Conservation (phyloP, 352 stramenopile genomes). For the Globisporangium acanthophoron region DNA sequence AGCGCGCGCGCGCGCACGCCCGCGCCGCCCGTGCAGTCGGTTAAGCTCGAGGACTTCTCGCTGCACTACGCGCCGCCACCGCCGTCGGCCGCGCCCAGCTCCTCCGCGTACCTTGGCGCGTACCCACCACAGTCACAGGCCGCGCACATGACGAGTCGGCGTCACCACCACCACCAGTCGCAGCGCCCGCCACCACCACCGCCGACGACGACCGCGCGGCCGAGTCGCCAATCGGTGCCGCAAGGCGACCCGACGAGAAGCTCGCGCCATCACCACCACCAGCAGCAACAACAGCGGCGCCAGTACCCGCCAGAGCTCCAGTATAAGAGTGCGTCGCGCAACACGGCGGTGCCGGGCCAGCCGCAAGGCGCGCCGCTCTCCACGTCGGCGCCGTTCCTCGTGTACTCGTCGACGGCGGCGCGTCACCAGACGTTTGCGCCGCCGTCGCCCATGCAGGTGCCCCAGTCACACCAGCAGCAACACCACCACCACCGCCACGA, state of each 20-base stretch:
- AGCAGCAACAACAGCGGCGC: conserved; percentile 12
- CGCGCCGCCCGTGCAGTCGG: conserved; percentile 26
- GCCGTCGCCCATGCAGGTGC: background rate
- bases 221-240: conserved; percentile 14
- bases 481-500: conserved; percentile 9
- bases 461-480: no score
- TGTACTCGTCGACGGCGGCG: conserved; percentile 24
- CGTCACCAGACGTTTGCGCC: conserved; percentile 1
- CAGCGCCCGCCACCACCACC: conserved; percentile 8
- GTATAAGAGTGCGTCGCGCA: conserved; percentile 33
- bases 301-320: conserved; percentile 25
- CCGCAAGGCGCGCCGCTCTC: conserved; percentile 30
- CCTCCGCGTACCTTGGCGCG: no score
- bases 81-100: no score
- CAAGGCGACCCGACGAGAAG: conserved; percentile 10
- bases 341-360: no score
- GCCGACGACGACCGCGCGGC: conserved; percentile 5
- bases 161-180: background rate
- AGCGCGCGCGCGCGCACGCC: conserved; percentile 4
- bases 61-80: conserved; percentile 6
- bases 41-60: conserved; percentile 29
- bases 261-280: conserved; percentile 10
- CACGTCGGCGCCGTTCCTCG: conserved; percentile 40
- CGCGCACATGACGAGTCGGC: conserved; percentile 4
- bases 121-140: no score